These are phyloP conservation scores for Nannochloropsis limnetica DNA, from an alignment of 352 stramenopile genomes.

Conservation along the genomic window DNA sequence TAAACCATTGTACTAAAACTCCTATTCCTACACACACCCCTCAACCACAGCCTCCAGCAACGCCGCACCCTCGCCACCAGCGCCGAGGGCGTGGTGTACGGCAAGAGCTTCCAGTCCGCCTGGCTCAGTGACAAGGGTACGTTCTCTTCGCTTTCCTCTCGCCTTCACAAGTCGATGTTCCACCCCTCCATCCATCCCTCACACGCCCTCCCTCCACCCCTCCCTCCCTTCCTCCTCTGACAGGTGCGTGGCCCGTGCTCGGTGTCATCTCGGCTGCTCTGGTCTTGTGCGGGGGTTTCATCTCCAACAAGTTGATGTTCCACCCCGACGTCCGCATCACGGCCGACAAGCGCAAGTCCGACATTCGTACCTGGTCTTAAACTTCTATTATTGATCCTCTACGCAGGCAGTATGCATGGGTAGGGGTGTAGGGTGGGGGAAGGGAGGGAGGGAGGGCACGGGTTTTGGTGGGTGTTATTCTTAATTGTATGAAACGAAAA, in stretches of 20 bases:
- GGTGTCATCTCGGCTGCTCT: background rate
- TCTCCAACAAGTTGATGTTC: slow-evolving; percentile 26
- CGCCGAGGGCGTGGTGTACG: background rate
- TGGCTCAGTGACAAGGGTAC: background rate
- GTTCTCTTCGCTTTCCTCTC: background rate
- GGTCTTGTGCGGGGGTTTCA: slow-evolving; percentile 6
- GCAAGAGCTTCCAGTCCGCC: background rate
- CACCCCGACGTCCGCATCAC: slow-evolving; percentile 11
- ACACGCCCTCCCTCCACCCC: background rate
- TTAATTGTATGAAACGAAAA: no score
- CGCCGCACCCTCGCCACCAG: background rate
- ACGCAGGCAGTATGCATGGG: no score
- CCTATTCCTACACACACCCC: background rate
- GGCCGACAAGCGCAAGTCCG: background rate
- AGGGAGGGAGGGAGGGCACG: no score
- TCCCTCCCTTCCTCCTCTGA: background rate
- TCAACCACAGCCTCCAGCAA: background rate
- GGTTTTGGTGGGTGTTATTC: no score
- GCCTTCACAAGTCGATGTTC: background rate
- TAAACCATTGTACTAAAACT: no score
- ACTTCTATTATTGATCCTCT: background rate
- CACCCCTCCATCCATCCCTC: background rate
- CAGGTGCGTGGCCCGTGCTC: background rate
- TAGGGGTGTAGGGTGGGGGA: no score
- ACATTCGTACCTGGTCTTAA: background rate